These are phyloP conservation scores for Vanrija sp. DNA, from an alignment of 1,284 basidiomycete species.

Conservation along the genomic window DNA sequence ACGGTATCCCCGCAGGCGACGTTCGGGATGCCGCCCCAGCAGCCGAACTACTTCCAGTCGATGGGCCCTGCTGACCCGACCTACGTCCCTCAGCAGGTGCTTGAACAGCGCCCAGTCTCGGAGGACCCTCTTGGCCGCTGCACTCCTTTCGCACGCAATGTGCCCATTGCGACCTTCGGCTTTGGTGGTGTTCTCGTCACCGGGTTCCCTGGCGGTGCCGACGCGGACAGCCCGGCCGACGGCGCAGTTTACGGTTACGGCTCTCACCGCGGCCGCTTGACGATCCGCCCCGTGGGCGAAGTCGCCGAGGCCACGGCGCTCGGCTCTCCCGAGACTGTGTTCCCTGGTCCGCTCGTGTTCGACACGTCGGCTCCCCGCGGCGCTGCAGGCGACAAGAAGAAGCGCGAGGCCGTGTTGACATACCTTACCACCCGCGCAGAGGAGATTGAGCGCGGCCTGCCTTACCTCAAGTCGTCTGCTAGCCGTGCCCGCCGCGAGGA, in stretches of 20 bases:
- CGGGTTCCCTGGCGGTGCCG: conserved; percentile 72
- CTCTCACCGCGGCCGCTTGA: conserved; percentile 63
- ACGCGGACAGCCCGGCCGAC: conserved; percentile 70
- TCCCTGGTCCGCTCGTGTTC: conserved; percentile 79
- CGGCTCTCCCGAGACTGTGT: conserved; percentile 58
- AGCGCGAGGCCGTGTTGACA: conserved; percentile 70
- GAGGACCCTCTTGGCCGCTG: conserved; percentile 79
- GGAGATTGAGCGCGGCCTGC: conserved; percentile 71
- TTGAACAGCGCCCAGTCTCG: conserved; percentile 49
- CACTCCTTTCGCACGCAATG: conserved; percentile 55
- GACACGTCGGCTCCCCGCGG: conserved; percentile 64
- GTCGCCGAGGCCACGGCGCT: conserved; percentile 65
- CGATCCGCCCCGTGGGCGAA: conserved; percentile 63
- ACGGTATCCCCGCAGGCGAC: conserved; percentile 23
- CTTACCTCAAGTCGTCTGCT: conserved; percentile 59
- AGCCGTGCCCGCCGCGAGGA: conserved; percentile 56
- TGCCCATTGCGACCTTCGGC: conserved; percentile 80
- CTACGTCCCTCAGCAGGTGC: conserved; percentile 43
- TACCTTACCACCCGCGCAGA: conserved; percentile 71
- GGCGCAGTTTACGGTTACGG: conserved; percentile 48
- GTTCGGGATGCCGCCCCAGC: conserved; percentile 26
- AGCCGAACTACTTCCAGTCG: conserved; percentile 51
- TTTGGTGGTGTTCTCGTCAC: conserved; percentile 82
- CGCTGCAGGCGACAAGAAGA: conserved; percentile 65
- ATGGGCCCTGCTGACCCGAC: conserved; percentile 70